These are phyloP conservation scores for Aureobasidium sp. DNA, from an alignment of 2,329 filamentous ascomycete genomes.

Conservation along the genomic window DNA sequence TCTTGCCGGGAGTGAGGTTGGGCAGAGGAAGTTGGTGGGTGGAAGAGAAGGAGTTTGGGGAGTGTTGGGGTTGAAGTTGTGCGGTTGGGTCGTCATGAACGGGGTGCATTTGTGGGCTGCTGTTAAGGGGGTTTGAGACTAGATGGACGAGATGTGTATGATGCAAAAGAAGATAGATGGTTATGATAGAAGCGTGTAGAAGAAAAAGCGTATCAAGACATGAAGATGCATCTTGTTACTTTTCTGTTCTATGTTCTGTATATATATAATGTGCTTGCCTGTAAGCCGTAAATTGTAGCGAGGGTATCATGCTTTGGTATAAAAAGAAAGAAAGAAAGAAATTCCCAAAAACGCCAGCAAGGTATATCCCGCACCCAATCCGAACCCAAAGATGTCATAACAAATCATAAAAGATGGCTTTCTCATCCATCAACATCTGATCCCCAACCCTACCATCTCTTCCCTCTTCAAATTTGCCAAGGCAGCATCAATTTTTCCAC, in stretches of 20 bases:
- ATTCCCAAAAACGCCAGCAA: not conserved
- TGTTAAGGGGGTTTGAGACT: not conserved
- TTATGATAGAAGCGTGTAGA: no score
- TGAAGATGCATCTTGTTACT: no score
- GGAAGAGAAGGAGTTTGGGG: not conserved
- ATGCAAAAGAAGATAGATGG: no score
- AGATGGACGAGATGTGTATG: not conserved
- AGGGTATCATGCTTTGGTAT: constrained; percentile 7
- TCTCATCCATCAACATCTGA: not conserved
- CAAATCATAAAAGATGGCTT: not conserved
- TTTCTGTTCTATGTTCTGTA: not conserved
- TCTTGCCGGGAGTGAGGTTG: not conserved
- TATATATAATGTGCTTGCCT: not conserved
- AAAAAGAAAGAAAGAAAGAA: not conserved
- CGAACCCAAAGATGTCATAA: not conserved
- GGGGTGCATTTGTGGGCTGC: constrained; percentile 1
- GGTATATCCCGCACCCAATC: not conserved
- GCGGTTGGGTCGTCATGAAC: not conserved
- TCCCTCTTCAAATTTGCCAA: not conserved
- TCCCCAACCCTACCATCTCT: not conserved
- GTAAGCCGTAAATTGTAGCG: not conserved
- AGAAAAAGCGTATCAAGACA: no score
- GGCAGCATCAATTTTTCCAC: not conserved
- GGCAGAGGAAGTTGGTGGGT: not conserved
- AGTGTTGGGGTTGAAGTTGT: not conserved